Conservation (phyloP, 306 rosid species). For the Echinosophora koreensis region DNA sequence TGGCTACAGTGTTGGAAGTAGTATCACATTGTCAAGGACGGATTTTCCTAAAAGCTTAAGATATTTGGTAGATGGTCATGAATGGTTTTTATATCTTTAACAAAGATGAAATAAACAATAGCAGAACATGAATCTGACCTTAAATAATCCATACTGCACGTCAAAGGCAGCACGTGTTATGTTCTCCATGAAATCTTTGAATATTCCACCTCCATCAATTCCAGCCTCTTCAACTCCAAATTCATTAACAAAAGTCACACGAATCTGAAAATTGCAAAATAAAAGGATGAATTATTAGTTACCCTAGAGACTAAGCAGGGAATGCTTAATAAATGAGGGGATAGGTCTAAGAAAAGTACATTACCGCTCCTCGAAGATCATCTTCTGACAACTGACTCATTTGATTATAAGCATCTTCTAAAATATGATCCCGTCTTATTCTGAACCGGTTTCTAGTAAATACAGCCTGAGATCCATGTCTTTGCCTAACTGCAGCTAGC, state of each 20-base stretch:
- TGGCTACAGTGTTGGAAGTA: background rate
- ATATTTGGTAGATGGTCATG: conserved; percentile 7
- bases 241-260: conserved; percentile 94
- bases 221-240: conserved; percentile 99
- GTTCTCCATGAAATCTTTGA: conserved; percentile 99
- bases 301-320: conserved; percentile 31
- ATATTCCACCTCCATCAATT: conserved; percentile 98
- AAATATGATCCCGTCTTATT: conserved; percentile 87
- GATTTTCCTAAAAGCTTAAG: conserved; percentile 13
- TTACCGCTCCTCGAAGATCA: conserved; percentile 91
- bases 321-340: conserved; percentile 26
- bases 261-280: conserved; percentile 66
- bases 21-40: background rate
- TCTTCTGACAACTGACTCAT: conserved; percentile 96
- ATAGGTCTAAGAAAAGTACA: conserved; percentile 33
- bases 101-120: conserved; percentile 28
- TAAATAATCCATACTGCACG: conserved; percentile 96
- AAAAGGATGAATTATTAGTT: conserved; percentile 28
- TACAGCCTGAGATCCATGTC: conserved; percentile 72
- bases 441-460: conserved; percentile 85
- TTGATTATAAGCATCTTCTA: conserved; percentile 95
- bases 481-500: conserved; percentile 85
- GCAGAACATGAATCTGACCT: conserved; percentile 62
- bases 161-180: conserved; percentile 99
- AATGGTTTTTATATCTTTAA: conserved; percentile 9